Evolutionary conservation across 306 rosid species (phyloP).

Genomic region (Vicia villosa): DNA sequence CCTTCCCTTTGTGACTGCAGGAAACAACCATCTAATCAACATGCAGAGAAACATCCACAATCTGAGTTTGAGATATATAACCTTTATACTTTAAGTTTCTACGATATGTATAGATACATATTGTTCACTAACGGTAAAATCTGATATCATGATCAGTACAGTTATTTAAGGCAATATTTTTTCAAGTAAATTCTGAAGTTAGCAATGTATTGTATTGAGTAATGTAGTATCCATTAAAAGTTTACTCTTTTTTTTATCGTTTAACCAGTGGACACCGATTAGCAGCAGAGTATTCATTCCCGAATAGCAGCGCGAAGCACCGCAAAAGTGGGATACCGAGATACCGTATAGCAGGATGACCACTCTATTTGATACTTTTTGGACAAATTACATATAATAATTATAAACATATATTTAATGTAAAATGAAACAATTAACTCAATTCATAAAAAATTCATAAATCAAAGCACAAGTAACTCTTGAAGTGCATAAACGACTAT

Average conservation of each 20-base stretch:
- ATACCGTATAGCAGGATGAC: too few relatives aligned
- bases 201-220: neutral
- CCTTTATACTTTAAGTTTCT: slow-evolving; percentile 10
- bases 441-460: too few relatives aligned
- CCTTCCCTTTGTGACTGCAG: too few relatives aligned
- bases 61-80: neutral
- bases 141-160: neutral
- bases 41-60: slow-evolving; percentile 1
- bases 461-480: too few relatives aligned
- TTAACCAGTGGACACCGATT: neutral
- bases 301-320: too few relatives aligned
- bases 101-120: neutral
- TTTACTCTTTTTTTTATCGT: neutral
- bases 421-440: too few relatives aligned
- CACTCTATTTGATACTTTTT: too few relatives aligned
- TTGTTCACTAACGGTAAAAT: neutral
- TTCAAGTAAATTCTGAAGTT: neutral
- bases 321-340: too few relatives aligned
- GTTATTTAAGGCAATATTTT: neutral
- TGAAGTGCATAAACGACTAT: too few relatives aligned
- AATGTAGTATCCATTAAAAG: neutral
- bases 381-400: too few relatives aligned
- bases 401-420: too few relatives aligned
- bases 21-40: slow-evolving; percentile 26
- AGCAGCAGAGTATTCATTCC: too few relatives aligned